Conservation (phyloP, 2,329 filamentous ascomycete species). For the Dendrostoma leiphaemia region DNA sequence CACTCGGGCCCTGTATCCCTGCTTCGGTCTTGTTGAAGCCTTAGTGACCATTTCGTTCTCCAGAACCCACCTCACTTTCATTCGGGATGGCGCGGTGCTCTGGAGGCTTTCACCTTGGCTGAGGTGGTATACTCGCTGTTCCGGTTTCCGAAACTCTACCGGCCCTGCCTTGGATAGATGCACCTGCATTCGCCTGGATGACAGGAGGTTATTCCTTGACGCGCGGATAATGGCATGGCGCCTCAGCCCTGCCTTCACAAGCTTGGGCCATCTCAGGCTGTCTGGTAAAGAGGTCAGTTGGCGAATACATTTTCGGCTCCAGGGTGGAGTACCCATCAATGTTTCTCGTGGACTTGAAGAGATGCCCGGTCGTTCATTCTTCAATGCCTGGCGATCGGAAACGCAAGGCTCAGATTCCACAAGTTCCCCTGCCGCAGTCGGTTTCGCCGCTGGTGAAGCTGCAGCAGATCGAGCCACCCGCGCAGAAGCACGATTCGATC, state of each 20-base stretch:
- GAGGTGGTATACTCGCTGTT: not conserved
- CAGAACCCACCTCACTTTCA: no score
- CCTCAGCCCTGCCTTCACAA: not conserved
- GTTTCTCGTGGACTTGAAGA: no score
- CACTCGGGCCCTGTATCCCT: not conserved
- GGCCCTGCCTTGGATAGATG: no score
- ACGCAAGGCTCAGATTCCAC: constrained; percentile 23
- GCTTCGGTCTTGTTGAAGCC: not conserved
- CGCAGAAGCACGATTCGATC: constrained; percentile 17
- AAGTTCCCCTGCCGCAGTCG: constrained; percentile 18
- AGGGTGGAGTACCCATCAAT: no score
- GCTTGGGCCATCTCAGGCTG: not conserved
- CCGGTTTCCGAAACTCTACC: no score
- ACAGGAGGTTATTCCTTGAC: no score
- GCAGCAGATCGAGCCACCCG: constrained; percentile 20
- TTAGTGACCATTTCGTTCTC: no score
- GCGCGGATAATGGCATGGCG: not conserved
- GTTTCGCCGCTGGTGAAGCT: constrained; percentile 1
- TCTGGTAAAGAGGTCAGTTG: not conserved
- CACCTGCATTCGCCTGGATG: not conserved
- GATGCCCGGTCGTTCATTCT: not conserved
- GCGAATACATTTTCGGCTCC: no score
- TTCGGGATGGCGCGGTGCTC: no score
- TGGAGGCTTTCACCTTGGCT: not conserved
- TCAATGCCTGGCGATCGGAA: not conserved